Evolutionary conservation across 2,329 filamentous ascomycete genomes (phyloP).

Genomic region (Fusarium gaditjirri): DNA sequence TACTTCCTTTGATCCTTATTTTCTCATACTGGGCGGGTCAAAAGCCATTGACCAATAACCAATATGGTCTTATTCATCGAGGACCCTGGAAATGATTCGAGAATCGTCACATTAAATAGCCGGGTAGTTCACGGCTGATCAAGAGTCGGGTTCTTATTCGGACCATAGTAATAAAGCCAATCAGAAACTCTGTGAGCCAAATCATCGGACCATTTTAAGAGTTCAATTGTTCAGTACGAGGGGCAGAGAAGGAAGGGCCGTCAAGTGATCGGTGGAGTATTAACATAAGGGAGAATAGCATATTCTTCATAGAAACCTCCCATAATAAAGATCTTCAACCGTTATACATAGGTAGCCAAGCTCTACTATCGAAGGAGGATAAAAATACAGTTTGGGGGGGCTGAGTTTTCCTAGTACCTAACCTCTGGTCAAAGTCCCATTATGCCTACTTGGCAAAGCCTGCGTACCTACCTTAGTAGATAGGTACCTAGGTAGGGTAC

Average conservation of each 20-base stretch:
- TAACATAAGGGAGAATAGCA: neutral
- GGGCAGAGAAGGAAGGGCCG: constrained; percentile 5
- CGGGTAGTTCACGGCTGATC: constrained; percentile 27
- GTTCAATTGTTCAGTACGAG: neutral
- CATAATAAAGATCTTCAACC: neutral
- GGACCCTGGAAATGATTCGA: constrained; percentile 39
- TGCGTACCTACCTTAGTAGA: neutral
- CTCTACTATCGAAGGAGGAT: constrained; percentile 1
- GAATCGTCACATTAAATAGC: constrained; percentile 34
- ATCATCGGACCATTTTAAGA: constrained; percentile 39
- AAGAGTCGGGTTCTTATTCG: constrained; percentile 43
- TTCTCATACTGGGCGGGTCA: neutral
- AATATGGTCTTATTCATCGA: constrained; percentile 44
- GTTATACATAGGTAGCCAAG: neutral
- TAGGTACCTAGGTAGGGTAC: too few relatives aligned
- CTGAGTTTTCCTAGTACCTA: neutral
- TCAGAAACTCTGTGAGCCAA: constrained; percentile 20
- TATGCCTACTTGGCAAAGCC: neutral
- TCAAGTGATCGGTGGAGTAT: constrained; percentile 1
- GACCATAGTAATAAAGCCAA: constrained; percentile 26
- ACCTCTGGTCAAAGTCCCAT: neutral
- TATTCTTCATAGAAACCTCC: neutral
- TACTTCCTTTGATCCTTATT: neutral
- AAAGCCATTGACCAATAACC: constrained; percentile 40
- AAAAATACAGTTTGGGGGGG: neutral